phyloP scores from a whole-genome alignment of 768 basidiomycete genomes.

The Phlegmacium glaucopus region DNA sequence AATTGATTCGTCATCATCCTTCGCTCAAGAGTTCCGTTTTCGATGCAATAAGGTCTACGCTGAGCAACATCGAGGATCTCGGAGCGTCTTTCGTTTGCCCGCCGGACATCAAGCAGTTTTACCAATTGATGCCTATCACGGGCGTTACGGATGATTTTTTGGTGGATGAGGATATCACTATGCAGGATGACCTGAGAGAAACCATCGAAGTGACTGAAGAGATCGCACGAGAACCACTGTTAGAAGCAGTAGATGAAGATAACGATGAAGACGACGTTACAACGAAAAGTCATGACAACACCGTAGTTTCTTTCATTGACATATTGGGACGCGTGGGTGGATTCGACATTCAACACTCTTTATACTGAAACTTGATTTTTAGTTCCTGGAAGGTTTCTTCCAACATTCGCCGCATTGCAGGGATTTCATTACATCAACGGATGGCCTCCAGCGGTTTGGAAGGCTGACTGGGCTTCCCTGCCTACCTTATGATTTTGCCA shows the following conservation, averaged over 20 bases:
- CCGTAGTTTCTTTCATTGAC: conserved; percentile 75
- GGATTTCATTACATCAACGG: conserved; percentile 77
- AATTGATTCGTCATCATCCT: conserved; percentile 95
- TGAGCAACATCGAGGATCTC: conserved; percentile 71
- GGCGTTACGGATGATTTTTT: conserved; percentile 10
- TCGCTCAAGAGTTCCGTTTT: conserved; percentile 78
- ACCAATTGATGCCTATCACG: conserved; percentile 43
- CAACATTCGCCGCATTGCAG: conserved; percentile 87
- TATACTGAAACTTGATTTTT: conserved; percentile 4
- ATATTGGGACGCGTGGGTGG: conserved; percentile 67
- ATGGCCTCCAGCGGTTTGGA: conserved; percentile 73
- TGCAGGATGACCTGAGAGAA: conserved; percentile 40
- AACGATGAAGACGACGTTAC: conserved; percentile 23
- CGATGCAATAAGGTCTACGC: conserved; percentile 65
- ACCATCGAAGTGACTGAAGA: conserved; percentile 7
- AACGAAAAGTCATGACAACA: conserved; percentile 66
- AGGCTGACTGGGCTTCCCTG: conserved; percentile 80
- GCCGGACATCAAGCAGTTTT: conserved; percentile 63
- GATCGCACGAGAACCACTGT: conserved; percentile 13
- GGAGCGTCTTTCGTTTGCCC: conserved; percentile 59
- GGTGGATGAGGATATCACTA: conserved; percentile 37
- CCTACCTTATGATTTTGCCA: conserved; percentile 85
- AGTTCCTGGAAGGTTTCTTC: conserved; percentile 95
- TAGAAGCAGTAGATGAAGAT: conserved; percentile 11
- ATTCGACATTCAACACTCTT: background rate